Base-by-base conservation (phyloP, 1,139 yeast genomes). In the Suhomyces bokatorum region DNA sequence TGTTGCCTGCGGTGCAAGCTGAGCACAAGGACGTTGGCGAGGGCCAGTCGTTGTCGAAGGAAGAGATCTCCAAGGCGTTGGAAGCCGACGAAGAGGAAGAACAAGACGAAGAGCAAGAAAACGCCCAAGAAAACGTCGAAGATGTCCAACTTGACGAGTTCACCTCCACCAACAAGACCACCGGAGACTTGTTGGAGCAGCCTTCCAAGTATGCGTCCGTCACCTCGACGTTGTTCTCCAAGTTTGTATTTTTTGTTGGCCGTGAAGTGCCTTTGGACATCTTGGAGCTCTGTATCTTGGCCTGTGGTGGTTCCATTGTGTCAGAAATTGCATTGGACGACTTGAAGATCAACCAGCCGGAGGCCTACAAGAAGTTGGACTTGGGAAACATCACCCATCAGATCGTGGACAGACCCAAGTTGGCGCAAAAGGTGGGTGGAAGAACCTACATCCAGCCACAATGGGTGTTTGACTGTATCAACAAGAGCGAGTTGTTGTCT, bases 401-500 rank as follows among this genome's bases (percentile, higher is more conserved):
- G 66, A 86, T 93, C 56, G 83, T 85, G 52, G 99, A 93, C 68
- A 82, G 99, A 67, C 98, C 98, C 31, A 83, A 83, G 57, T 69
- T 93, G 44, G 66, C 77, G 35, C 77, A 81, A 53, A 88, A 84
- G 64, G 89, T 90, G 35, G 85, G 91, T 47, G 97, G 97, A 42
- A 81, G 98, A 72, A 87, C 96, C 0, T 95, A 95, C 62, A 68
- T 91, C 41, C 99, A 93, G 70, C 99, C 99, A 29, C 99, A 93
- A 74, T 95, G 99, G 99, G 75, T 93, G 39, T 91, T 93, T 66
- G 99, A 93, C 64, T 84, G 88, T 60, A 75, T 95, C 54, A 93
- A 93, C 71, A 85, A 86, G 69, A 80, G 82, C 42, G 76, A 78
- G 51, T 75, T 93, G 51, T 75, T 87, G 46, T 80, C 93, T 32